Evolutionary conservation across 257 asterid genomes (phyloP).

Genomic region (Nicotiana noctiflora): DNA sequence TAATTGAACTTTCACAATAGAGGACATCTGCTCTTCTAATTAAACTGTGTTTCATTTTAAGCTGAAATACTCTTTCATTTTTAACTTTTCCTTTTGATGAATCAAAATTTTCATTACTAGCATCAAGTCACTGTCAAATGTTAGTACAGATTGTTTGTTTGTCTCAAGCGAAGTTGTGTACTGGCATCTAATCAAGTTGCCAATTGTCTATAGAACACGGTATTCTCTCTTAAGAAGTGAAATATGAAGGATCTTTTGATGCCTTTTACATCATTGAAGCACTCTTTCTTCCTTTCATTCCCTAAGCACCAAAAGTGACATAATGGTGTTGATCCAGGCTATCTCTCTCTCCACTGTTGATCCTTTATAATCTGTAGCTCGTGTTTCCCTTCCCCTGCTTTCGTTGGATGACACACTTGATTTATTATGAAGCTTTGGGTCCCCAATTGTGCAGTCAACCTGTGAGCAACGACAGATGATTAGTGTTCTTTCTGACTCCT

Average conservation of each 20-base stretch:
- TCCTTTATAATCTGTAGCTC: not conserved
- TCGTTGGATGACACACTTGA: not conserved
- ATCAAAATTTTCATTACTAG: not conserved
- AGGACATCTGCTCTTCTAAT: not conserved
- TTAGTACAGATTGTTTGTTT: not conserved
- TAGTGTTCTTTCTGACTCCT: not conserved
- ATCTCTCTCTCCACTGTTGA: not conserved
- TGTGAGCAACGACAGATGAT: not conserved
- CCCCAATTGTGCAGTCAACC: not conserved
- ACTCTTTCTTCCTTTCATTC: not conserved
- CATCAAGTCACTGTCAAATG: not conserved
- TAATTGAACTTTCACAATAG: constrained; percentile 11
- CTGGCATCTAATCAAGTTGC: not conserved
- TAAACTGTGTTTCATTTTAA: not conserved
- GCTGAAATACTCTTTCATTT: not conserved
- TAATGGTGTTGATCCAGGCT: not conserved
- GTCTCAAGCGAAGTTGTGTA: not conserved
- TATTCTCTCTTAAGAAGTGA: not conserved
- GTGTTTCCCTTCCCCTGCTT: not conserved
- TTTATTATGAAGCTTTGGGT: not conserved
- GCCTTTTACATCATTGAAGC: constrained; percentile 4
- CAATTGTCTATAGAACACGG: not conserved
- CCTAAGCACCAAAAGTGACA: constrained; percentile 2
- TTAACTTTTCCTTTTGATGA: not conserved
- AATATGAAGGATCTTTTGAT: not conserved